A percentile compares a stretch with the other conserved stretches of the same genome.
Evolutionary conservation across 306 rosid genomes (phyloP).

Genomic region (Malus sylvestris): DNA sequence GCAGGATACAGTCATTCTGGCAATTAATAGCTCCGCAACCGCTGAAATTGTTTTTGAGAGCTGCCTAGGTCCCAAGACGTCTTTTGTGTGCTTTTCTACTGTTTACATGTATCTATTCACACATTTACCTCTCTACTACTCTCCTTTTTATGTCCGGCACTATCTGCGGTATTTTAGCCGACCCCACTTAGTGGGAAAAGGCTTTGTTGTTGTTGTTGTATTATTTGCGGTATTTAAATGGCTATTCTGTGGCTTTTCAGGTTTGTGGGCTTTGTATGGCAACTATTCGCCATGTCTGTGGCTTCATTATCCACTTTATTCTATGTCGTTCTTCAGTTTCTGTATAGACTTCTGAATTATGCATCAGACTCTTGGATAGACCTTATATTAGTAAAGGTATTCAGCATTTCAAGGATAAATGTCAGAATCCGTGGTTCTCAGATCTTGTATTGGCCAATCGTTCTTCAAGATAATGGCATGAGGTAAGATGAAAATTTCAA

Average conservation of each 20-base stretch:
- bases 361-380: constrained; percentile 52
- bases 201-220: neutral
- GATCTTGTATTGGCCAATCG: constrained; percentile 87
- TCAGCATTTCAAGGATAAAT: constrained; percentile 54
- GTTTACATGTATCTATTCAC: constrained; percentile 34
- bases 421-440: constrained; percentile 64
- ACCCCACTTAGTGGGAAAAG: no score
- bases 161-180: constrained; percentile 14
- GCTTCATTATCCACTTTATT: constrained; percentile 65
- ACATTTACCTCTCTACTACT: constrained; percentile 5
- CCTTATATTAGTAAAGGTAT: constrained; percentile 36
- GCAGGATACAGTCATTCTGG: constrained; percentile 73
- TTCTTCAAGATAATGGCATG: constrained; percentile 61
- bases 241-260: constrained; percentile 43
- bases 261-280: constrained; percentile 46
- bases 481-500: constrained; percentile 42
- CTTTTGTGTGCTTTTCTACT: constrained; percentile 31
- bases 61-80: constrained; percentile 33
- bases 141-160: neutral
- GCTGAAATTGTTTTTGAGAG: constrained; percentile 44
- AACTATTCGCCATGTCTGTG: constrained; percentile 44
- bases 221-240: constrained; percentile 26
- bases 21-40: constrained; percentile 62
- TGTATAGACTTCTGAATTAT: constrained; percentile 31
- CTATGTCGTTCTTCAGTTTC: constrained; percentile 57